A percentile compares a stretch with the other conserved stretches of the same genome.
These are phyloP conservation scores for Coniella vitis DNA, from an alignment of 2,329 filamentous ascomycete species.

Conservation along the genomic window DNA sequence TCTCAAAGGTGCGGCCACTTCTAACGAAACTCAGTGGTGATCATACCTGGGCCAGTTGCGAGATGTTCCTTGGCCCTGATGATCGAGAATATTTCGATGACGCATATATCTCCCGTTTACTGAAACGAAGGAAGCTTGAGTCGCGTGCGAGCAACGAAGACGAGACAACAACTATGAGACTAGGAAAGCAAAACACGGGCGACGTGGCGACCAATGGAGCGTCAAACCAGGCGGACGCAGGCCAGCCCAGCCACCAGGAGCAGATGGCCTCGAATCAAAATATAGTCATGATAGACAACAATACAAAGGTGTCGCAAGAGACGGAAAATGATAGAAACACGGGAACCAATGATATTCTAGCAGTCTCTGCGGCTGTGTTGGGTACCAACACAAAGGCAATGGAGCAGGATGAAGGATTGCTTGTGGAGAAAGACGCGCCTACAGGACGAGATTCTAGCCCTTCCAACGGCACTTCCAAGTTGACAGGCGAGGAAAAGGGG, in stretches of 20 bases:
- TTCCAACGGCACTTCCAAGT: background rate
- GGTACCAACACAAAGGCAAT: background rate
- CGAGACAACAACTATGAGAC: constrained; percentile 1
- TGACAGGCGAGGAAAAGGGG: background rate
- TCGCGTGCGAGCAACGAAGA: constrained; percentile 3
- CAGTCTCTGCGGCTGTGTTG: background rate
- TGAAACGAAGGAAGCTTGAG: constrained; percentile 17
- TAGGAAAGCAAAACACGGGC: no score
- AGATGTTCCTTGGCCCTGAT: constrained; percentile 48
- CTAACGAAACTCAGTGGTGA: constrained; percentile 70
- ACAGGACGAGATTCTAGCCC: constrained; percentile 1
- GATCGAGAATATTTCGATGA: constrained; percentile 50
- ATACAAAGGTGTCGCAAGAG: constrained; percentile 4
- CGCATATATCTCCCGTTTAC: constrained; percentile 33
- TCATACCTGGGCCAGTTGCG: constrained; percentile 59
- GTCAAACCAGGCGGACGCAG: constrained; percentile 10
- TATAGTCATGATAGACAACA: constrained; percentile 19
- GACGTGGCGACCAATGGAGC: background rate
- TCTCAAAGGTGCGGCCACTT: constrained; percentile 70
- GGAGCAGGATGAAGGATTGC: background rate
- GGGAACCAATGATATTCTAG: background rate
- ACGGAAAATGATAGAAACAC: background rate
- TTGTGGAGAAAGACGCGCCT: background rate
- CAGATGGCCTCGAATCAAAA: constrained; percentile 16
- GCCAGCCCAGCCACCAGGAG: background rate